Evolutionary conservation across 148 eudicot species (phyloP).

Genomic region (Nyssa sinensis): DNA sequence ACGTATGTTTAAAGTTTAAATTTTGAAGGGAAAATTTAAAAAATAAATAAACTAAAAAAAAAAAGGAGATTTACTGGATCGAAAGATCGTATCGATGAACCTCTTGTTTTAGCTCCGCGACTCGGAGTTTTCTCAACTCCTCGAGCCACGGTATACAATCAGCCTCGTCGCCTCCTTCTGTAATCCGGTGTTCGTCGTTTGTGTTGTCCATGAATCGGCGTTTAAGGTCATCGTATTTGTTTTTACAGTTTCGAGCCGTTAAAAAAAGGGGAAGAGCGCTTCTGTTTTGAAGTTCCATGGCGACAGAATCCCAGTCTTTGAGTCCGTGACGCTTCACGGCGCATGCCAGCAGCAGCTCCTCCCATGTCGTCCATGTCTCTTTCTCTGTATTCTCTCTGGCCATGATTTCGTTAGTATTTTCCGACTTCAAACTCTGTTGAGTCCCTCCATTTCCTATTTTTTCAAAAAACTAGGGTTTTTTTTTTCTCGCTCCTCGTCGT

Average conservation of each 20-base stretch:
- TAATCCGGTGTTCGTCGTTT: neutral
- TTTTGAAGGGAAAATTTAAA: too few species aligned
- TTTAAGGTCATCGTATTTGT: constrained; percentile 25
- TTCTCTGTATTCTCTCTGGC: neutral
- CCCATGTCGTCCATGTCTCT: constrained; percentile 39
- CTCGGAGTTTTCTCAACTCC: constrained; percentile 35
- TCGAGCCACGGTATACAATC: constrained; percentile 25
- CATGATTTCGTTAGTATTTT: neutral
- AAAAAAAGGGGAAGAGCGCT: constrained; percentile 5
- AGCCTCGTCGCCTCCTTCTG: neutral
- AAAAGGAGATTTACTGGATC: constrained; percentile 34
- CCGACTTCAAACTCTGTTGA: neutral
- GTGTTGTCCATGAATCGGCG: constrained; percentile 20
- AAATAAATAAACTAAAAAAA: neutral
- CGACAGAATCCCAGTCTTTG: constrained; percentile 34
- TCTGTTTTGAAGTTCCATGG: constrained; percentile 34
- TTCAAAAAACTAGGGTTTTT: constrained; percentile 5
- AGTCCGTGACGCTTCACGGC: constrained; percentile 46
- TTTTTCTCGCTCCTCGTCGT: neutral
- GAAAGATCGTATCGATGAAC: constrained; percentile 41
- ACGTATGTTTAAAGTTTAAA: neutral
- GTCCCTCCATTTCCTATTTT: constrained; percentile 15
- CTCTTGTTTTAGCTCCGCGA: constrained; percentile 36
- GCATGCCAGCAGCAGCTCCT: constrained; percentile 40
- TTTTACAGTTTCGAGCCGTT: constrained; percentile 27